phyloP scores from a whole-genome alignment of 176 grass and related monocot species.

The Guadua angustifolia region DNA sequence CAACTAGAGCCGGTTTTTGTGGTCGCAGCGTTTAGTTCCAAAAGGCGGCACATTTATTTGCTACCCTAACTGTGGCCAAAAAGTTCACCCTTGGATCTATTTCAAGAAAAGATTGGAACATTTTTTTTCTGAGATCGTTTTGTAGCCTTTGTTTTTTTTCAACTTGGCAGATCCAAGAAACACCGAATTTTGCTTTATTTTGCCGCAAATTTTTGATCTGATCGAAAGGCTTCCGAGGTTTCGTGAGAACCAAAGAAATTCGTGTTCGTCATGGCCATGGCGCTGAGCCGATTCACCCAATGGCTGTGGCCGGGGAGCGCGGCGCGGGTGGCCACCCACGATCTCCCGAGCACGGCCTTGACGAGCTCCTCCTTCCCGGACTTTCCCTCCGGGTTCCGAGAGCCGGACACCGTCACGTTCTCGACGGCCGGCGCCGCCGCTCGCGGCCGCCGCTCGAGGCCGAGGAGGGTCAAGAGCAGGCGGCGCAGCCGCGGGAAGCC shows the following conservation, averaged over 20 bases:
- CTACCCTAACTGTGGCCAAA: not conserved
- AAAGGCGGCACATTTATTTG: conserved; percentile 32
- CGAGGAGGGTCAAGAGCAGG: conserved; percentile 42
- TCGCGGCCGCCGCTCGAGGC: conserved; percentile 9
- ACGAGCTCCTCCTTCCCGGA: conserved; percentile 51
- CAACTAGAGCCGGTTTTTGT: conserved; percentile 13
- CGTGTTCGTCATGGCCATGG: conserved; percentile 44
- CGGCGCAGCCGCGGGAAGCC: conserved; percentile 52
- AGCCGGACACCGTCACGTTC: conserved; percentile 52
- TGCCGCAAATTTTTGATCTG: conserved; percentile 42
- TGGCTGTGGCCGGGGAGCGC: conserved; percentile 55
- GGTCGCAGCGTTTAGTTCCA: conserved; percentile 16
- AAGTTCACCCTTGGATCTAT: conserved; percentile 12
- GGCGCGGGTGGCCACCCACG: conserved; percentile 35
- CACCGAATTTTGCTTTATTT: conserved; percentile 39
- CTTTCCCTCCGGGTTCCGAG: conserved; percentile 59
- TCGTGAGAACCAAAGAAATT: not conserved
- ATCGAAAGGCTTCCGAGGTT: not conserved
- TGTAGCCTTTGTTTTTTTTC: not conserved
- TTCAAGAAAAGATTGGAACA: not conserved
- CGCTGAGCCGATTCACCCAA: conserved; percentile 53
- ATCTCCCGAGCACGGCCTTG: conserved; percentile 31
- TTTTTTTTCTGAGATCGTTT: conserved; percentile 10
- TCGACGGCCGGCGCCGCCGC: not conserved
- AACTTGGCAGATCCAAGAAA: conserved; percentile 48